Conservation (phyloP, 1,284 basidiomycete species). For the Sporisorium reilianum region DNA sequence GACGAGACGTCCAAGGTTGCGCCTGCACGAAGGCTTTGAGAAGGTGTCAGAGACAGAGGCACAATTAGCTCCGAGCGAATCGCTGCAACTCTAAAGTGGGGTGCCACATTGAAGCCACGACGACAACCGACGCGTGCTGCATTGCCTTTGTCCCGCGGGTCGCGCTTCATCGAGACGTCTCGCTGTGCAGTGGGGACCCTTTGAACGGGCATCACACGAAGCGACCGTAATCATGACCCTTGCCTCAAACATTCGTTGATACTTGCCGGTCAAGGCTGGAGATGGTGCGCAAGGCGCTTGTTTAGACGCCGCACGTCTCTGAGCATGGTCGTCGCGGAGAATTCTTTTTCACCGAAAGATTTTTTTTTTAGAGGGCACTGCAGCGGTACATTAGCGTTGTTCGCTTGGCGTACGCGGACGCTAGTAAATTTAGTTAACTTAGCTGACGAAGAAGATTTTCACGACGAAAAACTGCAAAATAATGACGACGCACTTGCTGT, state of each 20-base stretch:
- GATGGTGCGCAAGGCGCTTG: too few species aligned
- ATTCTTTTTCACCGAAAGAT: not conserved
- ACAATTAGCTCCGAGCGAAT: constrained; percentile 7
- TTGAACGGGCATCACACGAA: not conserved
- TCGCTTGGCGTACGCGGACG: not conserved
- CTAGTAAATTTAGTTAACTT: too few species aligned
- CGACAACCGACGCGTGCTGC: not conserved
- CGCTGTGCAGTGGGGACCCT: not conserved
- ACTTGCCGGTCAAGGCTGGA: not conserved
- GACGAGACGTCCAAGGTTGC: too few species aligned
- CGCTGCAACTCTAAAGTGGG: not conserved
- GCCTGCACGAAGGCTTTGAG: not conserved
- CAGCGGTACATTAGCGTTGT: too few species aligned
- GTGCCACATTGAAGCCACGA: too few species aligned
- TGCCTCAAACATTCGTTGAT: not conserved
- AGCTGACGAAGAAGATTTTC: not conserved
- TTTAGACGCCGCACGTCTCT: too few species aligned
- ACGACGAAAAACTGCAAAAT: not conserved
- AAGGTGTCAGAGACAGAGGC: not conserved
- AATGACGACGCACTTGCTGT: too few species aligned
- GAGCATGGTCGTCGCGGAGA: not conserved
- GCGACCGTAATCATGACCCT: not conserved
- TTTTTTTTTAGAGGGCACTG: too few species aligned
- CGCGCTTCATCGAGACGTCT: not conserved
- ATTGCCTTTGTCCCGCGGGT: not conserved